A percentile compares a stretch with the other conserved stretches of the same genome.
These are phyloP conservation scores for Tylopilus sp. DNA, from an alignment of 768 basidiomycete genomes.

Conservation along the genomic window DNA sequence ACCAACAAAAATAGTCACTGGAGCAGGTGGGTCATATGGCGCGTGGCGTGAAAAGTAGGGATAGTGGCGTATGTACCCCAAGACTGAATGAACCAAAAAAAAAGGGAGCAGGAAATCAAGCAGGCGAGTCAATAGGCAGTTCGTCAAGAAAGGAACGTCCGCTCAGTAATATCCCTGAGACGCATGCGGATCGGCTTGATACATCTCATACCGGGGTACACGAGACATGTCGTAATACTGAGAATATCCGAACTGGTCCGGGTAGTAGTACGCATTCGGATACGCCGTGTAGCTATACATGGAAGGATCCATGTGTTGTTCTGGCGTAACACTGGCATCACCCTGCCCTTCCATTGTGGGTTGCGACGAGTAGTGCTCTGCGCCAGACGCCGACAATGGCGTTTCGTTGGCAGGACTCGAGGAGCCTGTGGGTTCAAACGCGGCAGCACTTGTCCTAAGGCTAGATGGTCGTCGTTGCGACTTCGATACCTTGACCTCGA, in stretches of 20 bases:
- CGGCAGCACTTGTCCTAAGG: slow-evolving; percentile 49
- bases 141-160: slow-evolving; percentile 8
- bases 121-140: not conserved
- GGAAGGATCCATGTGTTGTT: slow-evolving; percentile 31
- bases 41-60: slow-evolving; percentile 3
- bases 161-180: slow-evolving; percentile 61
- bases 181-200: slow-evolving; percentile 47
- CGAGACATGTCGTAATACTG: slow-evolving; percentile 69
- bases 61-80: slow-evolving; percentile 23
- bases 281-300: slow-evolving; percentile 61
- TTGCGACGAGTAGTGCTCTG: slow-evolving; percentile 16
- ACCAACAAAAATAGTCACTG: slow-evolving; percentile 21
- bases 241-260: slow-evolving; percentile 63
- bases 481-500: slow-evolving; percentile 23
- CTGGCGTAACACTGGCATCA: slow-evolving; percentile 14
- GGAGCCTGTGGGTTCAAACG: slow-evolving; percentile 46
- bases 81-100: slow-evolving; percentile 19
- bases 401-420: slow-evolving; percentile 23
- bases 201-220: slow-evolving; percentile 63
- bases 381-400: slow-evolving; percentile 3
- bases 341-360: slow-evolving; percentile 11
- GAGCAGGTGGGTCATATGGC: slow-evolving; percentile 8
- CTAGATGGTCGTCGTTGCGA: slow-evolving; percentile 33
- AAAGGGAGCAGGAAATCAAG: slow-evolving; percentile 1
- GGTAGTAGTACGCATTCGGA: slow-evolving; percentile 63